Conservation (phyloP, 352 stramenopile genomes). For the Phytophthora litchii region DNA sequence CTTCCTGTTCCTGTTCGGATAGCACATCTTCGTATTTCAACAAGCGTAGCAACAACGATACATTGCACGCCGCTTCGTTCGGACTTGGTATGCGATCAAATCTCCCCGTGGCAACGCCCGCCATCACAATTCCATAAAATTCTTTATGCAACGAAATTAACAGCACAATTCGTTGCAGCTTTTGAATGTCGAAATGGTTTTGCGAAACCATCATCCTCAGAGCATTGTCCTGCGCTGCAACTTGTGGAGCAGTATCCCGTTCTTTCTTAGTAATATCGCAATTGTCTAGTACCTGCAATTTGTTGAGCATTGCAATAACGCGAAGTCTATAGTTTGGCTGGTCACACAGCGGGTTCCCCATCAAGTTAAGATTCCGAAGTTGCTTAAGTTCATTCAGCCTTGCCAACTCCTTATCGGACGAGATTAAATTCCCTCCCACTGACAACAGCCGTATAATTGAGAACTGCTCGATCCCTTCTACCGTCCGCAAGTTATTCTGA, state of each 20-base stretch:
- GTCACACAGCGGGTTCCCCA: slow-evolving; percentile 76
- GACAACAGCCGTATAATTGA: slow-evolving; percentile 61
- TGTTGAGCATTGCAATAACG: slow-evolving; percentile 50
- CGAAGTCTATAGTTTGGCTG: slow-evolving; percentile 76
- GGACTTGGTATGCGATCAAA: slow-evolving; percentile 68
- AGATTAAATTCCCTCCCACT: slow-evolving; percentile 62
- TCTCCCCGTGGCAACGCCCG: slow-evolving; percentile 34
- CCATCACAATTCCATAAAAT: slow-evolving; percentile 61
- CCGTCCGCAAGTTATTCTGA: slow-evolving; percentile 66
- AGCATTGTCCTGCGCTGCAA: slow-evolving; percentile 64
- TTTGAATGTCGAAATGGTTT: slow-evolving; percentile 80
- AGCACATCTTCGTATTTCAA: slow-evolving; percentile 58
- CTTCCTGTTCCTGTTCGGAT: slow-evolving; percentile 32
- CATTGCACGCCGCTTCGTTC: slow-evolving; percentile 44
- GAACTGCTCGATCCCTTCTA: slow-evolving; percentile 75
- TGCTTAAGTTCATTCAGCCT: slow-evolving; percentile 43
- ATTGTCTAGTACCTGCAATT: slow-evolving; percentile 66
- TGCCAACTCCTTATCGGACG: slow-evolving; percentile 47
- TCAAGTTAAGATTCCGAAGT: slow-evolving; percentile 70
- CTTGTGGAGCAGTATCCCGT: slow-evolving; percentile 42
- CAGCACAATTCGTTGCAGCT: slow-evolving; percentile 56
- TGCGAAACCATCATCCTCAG: slow-evolving; percentile 52
- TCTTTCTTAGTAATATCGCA: slow-evolving; percentile 67
- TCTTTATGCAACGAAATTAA: slow-evolving; percentile 60
- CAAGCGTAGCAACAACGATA: slow-evolving; percentile 47